A percentile compares a stretch with the other conserved stretches of the same genome.
phyloP scores from a whole-genome alignment of 805 yeast genomes.

The Candida saitoana region DNA sequence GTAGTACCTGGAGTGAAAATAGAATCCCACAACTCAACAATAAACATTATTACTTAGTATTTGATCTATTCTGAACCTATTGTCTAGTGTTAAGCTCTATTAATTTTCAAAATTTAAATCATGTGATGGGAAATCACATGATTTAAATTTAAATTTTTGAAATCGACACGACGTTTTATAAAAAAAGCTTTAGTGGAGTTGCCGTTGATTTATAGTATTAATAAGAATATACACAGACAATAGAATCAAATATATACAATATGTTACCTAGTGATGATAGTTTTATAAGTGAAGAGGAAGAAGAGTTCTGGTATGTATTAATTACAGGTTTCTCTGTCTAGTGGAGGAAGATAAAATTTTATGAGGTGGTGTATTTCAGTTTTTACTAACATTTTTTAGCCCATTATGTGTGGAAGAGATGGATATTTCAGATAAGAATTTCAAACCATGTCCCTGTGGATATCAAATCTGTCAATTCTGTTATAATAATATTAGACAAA shows the following conservation, averaged over 20 bases:
- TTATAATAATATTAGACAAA: conserved; percentile 91
- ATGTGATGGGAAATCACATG: no score
- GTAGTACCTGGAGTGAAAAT: conserved; percentile 90
- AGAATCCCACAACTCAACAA: conserved; percentile 80
- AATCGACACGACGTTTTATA: no score
- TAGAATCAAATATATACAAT: no score
- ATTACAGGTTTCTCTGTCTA: no score
- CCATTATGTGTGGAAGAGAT: conserved; percentile 97
- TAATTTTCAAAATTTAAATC: no score
- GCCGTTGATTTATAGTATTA: no score
- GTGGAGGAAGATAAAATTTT: neutral
- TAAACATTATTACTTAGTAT: conserved; percentile 33
- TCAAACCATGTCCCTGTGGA: conserved; percentile 99
- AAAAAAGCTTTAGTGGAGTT: no score
- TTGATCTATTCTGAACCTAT: no score
- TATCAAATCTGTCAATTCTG: conserved; percentile 98
- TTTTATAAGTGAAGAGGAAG: conserved; percentile 74
- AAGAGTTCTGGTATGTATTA: conserved; percentile 59
- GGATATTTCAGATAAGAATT: conserved; percentile 93
- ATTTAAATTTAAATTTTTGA: neutral
- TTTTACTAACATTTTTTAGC: conserved; percentile 27
- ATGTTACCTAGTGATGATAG: conserved; percentile 45
- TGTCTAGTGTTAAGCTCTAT: no score
- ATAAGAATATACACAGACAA: no score
- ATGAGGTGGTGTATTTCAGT: no score